These are phyloP conservation scores for Globisporangium ultimum DNA, from an alignment of 352 stramenopile genomes.

Conservation along the genomic window DNA sequence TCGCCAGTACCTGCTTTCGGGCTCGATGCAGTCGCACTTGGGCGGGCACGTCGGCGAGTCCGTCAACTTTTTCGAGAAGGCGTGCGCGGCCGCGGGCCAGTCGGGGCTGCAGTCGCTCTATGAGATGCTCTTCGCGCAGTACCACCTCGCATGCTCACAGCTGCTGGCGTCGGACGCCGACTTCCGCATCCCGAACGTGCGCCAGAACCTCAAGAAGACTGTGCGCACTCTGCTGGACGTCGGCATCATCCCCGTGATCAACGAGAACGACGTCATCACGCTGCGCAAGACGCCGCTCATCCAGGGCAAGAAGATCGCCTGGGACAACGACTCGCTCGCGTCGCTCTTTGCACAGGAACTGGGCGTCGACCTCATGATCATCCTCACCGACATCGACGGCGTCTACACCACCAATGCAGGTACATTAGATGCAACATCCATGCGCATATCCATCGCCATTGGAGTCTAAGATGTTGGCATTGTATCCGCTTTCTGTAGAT, in stretches of 20 bases:
- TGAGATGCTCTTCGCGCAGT: conserved; percentile 85
- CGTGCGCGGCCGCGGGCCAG: conserved; percentile 63
- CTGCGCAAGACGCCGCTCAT: conserved; percentile 58
- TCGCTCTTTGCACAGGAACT: conserved; percentile 75
- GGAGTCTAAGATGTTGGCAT: too few species aligned
- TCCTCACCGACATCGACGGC: conserved; percentile 74
- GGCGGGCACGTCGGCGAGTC: conserved; percentile 54
- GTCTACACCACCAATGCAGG: conserved; percentile 34
- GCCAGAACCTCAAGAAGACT: conserved; percentile 63
- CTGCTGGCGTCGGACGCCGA: conserved; percentile 77
- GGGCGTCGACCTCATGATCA: conserved; percentile 68
- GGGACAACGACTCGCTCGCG: conserved; percentile 85
- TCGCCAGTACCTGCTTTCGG: conserved; percentile 77
- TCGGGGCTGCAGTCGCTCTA: conserved; percentile 82
- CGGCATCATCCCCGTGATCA: conserved; percentile 83
- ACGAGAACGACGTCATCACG: conserved; percentile 86
- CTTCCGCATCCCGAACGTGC: conserved; percentile 60
- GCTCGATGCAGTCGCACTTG: conserved; percentile 81
- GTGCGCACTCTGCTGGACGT: conserved; percentile 68
- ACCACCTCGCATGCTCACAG: conserved; percentile 80
- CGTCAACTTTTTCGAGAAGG: conserved; percentile 71
- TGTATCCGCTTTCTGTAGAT: conserved; percentile 9
- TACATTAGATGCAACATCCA: not conserved
- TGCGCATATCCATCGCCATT: too few species aligned
- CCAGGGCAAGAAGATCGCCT: conserved; percentile 59